phyloP scores from a whole-genome alignment of 208 protist species.

The Novymonas esmeraldas region DNA sequence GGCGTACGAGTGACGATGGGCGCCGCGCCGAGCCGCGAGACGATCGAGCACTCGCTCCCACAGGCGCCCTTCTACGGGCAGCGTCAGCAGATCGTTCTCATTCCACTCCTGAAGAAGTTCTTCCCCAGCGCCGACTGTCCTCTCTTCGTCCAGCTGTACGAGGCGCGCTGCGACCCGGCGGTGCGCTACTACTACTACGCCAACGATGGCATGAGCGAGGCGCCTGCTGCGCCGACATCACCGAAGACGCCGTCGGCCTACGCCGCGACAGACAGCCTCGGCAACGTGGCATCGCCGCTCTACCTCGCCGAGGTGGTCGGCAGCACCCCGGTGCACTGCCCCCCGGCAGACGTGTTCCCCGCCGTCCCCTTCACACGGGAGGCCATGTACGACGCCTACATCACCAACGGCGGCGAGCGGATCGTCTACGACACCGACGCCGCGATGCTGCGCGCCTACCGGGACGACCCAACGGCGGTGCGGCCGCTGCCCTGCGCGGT shows the following conservation, averaged over 20 bases:
- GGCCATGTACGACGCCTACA: conserved; percentile 46
- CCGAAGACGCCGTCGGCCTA: conserved; percentile 9
- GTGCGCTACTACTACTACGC: conserved; percentile 71
- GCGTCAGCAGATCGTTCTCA: conserved; percentile 49
- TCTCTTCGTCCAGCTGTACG: conserved; percentile 65
- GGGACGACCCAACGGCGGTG: conserved; percentile 16
- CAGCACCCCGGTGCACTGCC: conserved; percentile 23
- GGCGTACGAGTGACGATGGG: conserved; percentile 41
- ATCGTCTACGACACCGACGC: conserved; percentile 43
- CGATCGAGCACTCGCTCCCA: conserved; percentile 22
- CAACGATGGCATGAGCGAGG: conserved; percentile 8
- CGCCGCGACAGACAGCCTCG: conserved; percentile 5
- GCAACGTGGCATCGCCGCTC: background rate
- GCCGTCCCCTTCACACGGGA: conserved; percentile 23
- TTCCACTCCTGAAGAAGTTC: conserved; percentile 57
- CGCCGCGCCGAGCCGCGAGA: conserved; percentile 61
- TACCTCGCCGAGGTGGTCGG: conserved; percentile 22
- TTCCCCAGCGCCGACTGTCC: conserved; percentile 57
- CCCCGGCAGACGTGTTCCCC: conserved; percentile 39
- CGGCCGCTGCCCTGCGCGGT: conserved; percentile 67
- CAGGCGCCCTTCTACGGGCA: conserved; percentile 47
- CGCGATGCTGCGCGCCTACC: conserved; percentile 37
- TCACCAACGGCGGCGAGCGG: conserved; percentile 26
- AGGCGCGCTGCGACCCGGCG: conserved; percentile 51
- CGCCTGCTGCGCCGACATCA: background rate